These are phyloP conservation scores for Thecaphora frezii DNA, from an alignment of 1,284 basidiomycete species.

Conservation along the genomic window DNA sequence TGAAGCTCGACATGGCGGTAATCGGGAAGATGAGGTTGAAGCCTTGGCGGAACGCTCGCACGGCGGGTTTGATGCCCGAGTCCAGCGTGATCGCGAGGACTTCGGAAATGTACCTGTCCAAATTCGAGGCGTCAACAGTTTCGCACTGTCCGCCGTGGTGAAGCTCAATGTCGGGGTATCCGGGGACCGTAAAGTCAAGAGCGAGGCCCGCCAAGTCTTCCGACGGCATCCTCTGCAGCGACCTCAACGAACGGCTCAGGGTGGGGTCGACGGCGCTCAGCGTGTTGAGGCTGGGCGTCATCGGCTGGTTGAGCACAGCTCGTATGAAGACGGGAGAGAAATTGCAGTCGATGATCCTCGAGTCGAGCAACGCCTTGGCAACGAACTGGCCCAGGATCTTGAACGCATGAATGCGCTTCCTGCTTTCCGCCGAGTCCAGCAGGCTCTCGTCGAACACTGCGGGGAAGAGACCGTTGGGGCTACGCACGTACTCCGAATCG, in stretches of 20 bases:
- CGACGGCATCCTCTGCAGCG: slow-evolving; percentile 69
- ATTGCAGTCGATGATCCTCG: slow-evolving; percentile 91
- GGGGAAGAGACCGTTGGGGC: slow-evolving; percentile 85
- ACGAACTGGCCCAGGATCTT: slow-evolving; percentile 92
- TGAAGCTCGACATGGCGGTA: slow-evolving; percentile 83
- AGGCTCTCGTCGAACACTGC: slow-evolving; percentile 64
- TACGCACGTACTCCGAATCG: slow-evolving; percentile 52
- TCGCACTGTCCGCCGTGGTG: slow-evolving; percentile 78
- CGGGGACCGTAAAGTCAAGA: slow-evolving; percentile 93
- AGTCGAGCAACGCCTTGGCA: slow-evolving; percentile 96
- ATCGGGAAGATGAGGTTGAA: slow-evolving; percentile 83
- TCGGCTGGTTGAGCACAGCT: slow-evolving; percentile 78
- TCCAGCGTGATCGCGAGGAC: slow-evolving; percentile 58
- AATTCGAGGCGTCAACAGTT: slow-evolving; percentile 78
- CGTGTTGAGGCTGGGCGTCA: slow-evolving; percentile 77
- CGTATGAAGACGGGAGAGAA: slow-evolving; percentile 91
- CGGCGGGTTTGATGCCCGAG: slow-evolving; percentile 48
- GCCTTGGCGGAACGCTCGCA: slow-evolving; percentile 59
- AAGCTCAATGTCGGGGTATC: slow-evolving; percentile 82
- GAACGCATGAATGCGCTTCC: slow-evolving; percentile 70
- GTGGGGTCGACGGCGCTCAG: slow-evolving; percentile 75
- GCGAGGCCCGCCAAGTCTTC: slow-evolving; percentile 76
- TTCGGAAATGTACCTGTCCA: slow-evolving; percentile 81
- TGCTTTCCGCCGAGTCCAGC: slow-evolving; percentile 4
- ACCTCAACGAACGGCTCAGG: slow-evolving; percentile 80